Evolutionary conservation across 345 rosid genomes (phyloP).

Genomic region (Arabis hirsuta): DNA sequence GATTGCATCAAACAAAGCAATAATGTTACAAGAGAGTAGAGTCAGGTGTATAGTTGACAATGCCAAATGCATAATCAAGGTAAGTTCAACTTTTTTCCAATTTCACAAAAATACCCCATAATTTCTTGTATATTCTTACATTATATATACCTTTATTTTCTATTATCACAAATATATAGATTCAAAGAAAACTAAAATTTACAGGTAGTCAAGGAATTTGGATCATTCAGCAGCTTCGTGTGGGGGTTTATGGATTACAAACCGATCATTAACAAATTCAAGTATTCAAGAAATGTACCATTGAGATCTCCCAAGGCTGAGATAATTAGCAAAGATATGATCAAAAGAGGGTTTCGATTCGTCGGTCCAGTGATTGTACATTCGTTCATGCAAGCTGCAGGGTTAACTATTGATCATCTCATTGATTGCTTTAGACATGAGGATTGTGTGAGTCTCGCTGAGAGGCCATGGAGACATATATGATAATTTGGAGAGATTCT

Average conservation of each 20-base stretch:
- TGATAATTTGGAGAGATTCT: slow-evolving; percentile 31
- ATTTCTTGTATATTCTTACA: not conserved
- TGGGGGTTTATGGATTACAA: slow-evolving; percentile 90
- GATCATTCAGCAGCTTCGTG: slow-evolving; percentile 84
- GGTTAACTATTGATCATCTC: slow-evolving; percentile 85
- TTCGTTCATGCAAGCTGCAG: slow-evolving; percentile 97
- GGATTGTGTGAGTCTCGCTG: slow-evolving; percentile 83
- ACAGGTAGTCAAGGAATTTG: slow-evolving; percentile 74
- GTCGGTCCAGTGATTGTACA: slow-evolving; percentile 95
- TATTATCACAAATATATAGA: not conserved
- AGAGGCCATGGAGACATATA: slow-evolving; percentile 91
- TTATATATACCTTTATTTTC: not conserved
- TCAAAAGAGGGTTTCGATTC: slow-evolving; percentile 79
- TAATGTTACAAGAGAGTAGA: slow-evolving; percentile 79
- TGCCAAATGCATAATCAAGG: slow-evolving; percentile 89
- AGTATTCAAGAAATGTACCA: slow-evolving; percentile 81
- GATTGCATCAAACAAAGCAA: slow-evolving; percentile 71
- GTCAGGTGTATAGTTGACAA: slow-evolving; percentile 87
- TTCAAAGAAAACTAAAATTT: not conserved
- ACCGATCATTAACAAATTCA: slow-evolving; percentile 70
- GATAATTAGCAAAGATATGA: slow-evolving; percentile 75
- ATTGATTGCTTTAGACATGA: slow-evolving; percentile 78
- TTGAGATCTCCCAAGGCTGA: slow-evolving; percentile 87
- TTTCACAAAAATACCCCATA: not conserved
- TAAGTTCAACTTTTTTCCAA: slow-evolving; percentile 36